phyloP scores from a whole-genome alignment of 2,329 filamentous ascomycete genomes.

The Sporothrix brunneoviolacea region DNA sequence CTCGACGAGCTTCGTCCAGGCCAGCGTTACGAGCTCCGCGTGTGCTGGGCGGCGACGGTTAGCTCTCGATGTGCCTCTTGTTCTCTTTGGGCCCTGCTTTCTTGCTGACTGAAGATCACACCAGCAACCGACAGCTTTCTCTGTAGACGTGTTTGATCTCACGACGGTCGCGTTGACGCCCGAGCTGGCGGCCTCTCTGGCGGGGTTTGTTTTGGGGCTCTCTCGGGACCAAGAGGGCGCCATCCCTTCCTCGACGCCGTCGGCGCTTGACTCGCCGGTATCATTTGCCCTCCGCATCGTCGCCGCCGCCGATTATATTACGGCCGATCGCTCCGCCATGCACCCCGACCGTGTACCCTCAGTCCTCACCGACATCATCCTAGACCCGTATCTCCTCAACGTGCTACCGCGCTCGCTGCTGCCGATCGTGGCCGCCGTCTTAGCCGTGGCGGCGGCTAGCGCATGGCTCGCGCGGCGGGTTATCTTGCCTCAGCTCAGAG shows the following conservation, averaged over 20 bases:
- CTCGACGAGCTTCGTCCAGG: constrained; percentile 63
- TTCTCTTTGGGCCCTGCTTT: background rate
- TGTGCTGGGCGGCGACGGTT: constrained; percentile 93
- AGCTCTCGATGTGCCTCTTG: background rate
- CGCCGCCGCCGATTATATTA: constrained; percentile 80
- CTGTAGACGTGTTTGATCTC: constrained; percentile 58
- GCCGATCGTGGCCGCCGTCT: constrained; percentile 64
- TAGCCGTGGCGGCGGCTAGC: constrained; percentile 45
- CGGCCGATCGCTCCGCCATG: constrained; percentile 70
- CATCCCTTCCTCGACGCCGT: background rate
- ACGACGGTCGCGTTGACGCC: constrained; percentile 54
- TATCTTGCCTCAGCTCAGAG: constrained; percentile 28
- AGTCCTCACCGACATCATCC: constrained; percentile 72
- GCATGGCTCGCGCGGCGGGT: constrained; percentile 38
- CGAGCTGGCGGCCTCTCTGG: constrained; percentile 58
- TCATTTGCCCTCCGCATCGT: constrained; percentile 58
- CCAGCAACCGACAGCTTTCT: constrained; percentile 82
- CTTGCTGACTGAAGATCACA: background rate
- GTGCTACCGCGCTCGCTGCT: constrained; percentile 70
- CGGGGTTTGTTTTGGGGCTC: constrained; percentile 42
- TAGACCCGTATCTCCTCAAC: constrained; percentile 76
- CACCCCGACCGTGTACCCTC: constrained; percentile 49
- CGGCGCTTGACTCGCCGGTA: constrained; percentile 16
- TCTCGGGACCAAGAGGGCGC: too few relatives aligned
- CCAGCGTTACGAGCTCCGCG: constrained; percentile 79